These are phyloP conservation scores for Malassezia vespertilionis DNA, from an alignment of 1,284 basidiomycete genomes.

Conservation along the genomic window DNA sequence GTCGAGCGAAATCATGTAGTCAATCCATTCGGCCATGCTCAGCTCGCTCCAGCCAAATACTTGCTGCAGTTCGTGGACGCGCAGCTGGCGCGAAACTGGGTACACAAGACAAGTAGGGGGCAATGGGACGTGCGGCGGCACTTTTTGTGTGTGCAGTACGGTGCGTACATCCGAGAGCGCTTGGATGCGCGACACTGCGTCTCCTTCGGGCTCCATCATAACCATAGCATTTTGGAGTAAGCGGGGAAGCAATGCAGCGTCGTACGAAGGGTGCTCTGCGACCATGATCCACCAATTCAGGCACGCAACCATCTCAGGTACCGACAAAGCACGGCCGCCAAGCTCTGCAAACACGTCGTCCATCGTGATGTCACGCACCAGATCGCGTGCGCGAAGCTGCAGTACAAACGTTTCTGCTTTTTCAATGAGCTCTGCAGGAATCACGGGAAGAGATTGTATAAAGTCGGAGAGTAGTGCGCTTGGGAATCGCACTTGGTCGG, in stretches of 20 bases:
- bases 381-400: slow-evolving; percentile 57
- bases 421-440: slow-evolving; percentile 60
- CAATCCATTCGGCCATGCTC: slow-evolving; percentile 64
- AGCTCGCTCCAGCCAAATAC: slow-evolving; percentile 67
- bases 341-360: slow-evolving; percentile 77
- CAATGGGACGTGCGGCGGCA: slow-evolving; percentile 72
- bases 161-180: slow-evolving; percentile 59
- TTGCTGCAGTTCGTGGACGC: slow-evolving; percentile 33
- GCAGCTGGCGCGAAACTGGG: slow-evolving; percentile 57
- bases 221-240: slow-evolving; percentile 40
- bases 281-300: slow-evolving; percentile 78
- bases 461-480: slow-evolving; percentile 66
- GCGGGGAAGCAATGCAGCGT: slow-evolving; percentile 30
- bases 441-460: slow-evolving; percentile 65
- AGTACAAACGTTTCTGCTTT: slow-evolving; percentile 60
- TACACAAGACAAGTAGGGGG: slow-evolving; percentile 68
- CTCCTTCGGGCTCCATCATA: slow-evolving; percentile 17
- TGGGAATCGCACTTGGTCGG: slow-evolving; percentile 65
- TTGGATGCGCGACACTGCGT: slow-evolving; percentile 26
- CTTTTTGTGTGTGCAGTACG: slow-evolving; percentile 62
- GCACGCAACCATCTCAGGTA: slow-evolving; percentile 68
- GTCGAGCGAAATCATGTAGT: slow-evolving; percentile 55
- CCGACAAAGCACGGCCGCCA: slow-evolving; percentile 59
- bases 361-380: slow-evolving; percentile 74
- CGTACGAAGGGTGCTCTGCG: slow-evolving; percentile 49